phyloP scores from a whole-genome alignment of 1,139 yeast species.

The Geotrichum reessii region DNA sequence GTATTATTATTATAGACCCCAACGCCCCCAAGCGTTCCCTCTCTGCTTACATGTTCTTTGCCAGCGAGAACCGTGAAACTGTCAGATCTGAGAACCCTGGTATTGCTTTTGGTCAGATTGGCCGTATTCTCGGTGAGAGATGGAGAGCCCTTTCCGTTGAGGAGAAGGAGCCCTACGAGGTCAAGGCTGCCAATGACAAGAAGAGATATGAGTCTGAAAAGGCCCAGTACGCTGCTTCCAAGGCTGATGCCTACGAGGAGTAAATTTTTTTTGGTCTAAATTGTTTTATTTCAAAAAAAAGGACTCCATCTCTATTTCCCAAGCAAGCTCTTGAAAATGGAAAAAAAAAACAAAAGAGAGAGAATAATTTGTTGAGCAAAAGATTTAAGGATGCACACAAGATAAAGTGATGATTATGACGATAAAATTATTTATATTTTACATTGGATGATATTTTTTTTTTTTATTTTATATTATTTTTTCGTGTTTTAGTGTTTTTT shows the following conservation, averaged over 20 bases:
- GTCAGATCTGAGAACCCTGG: conserved; percentile 95
- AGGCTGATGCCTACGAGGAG: conserved; percentile 28
- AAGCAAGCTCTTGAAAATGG: background rate
- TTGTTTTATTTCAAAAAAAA: too few species aligned
- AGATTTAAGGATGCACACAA: conserved; percentile 9
- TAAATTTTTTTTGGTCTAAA: conserved; percentile 18
- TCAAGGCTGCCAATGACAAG: conserved; percentile 91
- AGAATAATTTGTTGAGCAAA: background rate
- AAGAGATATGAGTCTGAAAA: conserved; percentile 95
- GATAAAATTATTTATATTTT: background rate
- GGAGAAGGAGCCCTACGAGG: conserved; percentile 83
- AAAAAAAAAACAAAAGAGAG: too few species aligned
- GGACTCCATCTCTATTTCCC: background rate
- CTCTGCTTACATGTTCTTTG: conserved; percentile 98
- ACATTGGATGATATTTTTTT: background rate
- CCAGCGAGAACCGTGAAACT: conserved; percentile 92
- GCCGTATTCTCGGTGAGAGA: conserved; percentile 72
- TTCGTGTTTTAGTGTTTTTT: too few species aligned
- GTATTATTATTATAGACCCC: conserved; percentile 52
- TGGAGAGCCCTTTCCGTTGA: conserved; percentile 86
- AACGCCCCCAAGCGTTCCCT: conserved; percentile 98
- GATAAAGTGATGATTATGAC: conserved; percentile 18
- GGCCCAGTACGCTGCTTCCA: conserved; percentile 58
- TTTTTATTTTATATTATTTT: too few species aligned
- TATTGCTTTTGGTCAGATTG: conserved; percentile 64